These are phyloP conservation scores for Ottelia alismoides DNA, from an alignment of 106 monocot species.

Conservation along the genomic window DNA sequence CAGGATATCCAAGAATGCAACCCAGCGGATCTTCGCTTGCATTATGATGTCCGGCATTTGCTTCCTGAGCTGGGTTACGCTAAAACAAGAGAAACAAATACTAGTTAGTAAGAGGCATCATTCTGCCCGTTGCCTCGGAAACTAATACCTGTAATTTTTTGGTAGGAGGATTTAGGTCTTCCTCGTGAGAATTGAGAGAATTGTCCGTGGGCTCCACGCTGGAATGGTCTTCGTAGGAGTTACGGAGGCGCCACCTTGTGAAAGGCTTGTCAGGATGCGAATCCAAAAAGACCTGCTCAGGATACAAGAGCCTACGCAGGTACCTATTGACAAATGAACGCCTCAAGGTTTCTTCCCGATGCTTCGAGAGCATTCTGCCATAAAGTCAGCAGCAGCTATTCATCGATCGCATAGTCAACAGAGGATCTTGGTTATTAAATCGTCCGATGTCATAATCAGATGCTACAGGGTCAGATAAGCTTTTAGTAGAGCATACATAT, in stretches of 20 bases:
- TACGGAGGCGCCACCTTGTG: constrained; percentile 24
- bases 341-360: constrained; percentile 10
- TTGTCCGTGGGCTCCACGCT: neutral
- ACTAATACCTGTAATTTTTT: neutral
- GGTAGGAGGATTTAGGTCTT: constrained; percentile 1
- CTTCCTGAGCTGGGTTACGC: constrained; percentile 8
- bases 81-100: constrained; percentile 8
- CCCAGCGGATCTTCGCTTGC: constrained; percentile 42
- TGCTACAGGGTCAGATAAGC: too few species aligned
- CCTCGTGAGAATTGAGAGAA: neutral
- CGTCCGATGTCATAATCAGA: too few species aligned
- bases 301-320: constrained; percentile 31
- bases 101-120: neutral
- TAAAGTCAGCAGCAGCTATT: too few species aligned
- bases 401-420: too few species aligned
- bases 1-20: constrained; percentile 32
- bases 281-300: constrained; percentile 35
- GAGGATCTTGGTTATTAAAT: too few species aligned
- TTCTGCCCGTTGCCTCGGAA: neutral
- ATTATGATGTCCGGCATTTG: constrained; percentile 1
- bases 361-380: constrained; percentile 30
- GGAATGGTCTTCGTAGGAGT: constrained; percentile 13
- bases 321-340: constrained; percentile 20
- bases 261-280: constrained; percentile 24
- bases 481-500: too few species aligned